Evolutionary conservation across 495 filamentous ascomycete genomes (phyloP), one percentile per base, ranked within the genome.

Genomic region (Glonium stellatum): DNA sequence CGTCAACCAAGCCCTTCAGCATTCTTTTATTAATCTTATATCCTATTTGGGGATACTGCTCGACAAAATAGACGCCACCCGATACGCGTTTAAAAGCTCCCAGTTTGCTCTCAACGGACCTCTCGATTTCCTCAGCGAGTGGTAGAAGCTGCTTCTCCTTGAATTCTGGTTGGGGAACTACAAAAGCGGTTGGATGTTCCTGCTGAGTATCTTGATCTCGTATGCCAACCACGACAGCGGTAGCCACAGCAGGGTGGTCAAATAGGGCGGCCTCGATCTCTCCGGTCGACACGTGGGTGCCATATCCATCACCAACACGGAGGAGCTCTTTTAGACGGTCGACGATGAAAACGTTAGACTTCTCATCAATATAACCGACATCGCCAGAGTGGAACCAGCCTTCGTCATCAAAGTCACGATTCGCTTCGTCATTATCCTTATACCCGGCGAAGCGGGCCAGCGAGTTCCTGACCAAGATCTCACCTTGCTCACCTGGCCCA

Each of bases 311-410:
- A 12, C 61, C 61, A 47, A 64, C 61, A 53, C 72, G 73, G 57
- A 75, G 70, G 39, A 74, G 54, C 31, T 75, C 72, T 55, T 75
- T 75, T 13, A 73, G 63, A 21, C 72, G 72, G 56, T 73, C 73
- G 15, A 67, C 67, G 57, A 74, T 71, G 62, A 59, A 68, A 13
- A 75, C 58, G 21, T 71, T 65, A 2, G 66, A 70, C 6, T 54
- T 27, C 23, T 50, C 47, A 50, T 50, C 47, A 27, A 50, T 50
- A 27, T 50, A 50, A 12, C 47, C 47, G 47, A 22, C 18, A 50
- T 50, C 47, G 23, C 47, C 47, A 5, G 47, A 22, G 22, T 50
- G 47, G 23, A 50, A 50, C 47, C 47, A 50, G 15, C 47, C 47
- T 22, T 50, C 47, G 1, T 21, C 47, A 23, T 50, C 47, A 50